Conservation (phyloP, 495 filamentous ascomycete species). For the Penicillium lividum region DNA sequence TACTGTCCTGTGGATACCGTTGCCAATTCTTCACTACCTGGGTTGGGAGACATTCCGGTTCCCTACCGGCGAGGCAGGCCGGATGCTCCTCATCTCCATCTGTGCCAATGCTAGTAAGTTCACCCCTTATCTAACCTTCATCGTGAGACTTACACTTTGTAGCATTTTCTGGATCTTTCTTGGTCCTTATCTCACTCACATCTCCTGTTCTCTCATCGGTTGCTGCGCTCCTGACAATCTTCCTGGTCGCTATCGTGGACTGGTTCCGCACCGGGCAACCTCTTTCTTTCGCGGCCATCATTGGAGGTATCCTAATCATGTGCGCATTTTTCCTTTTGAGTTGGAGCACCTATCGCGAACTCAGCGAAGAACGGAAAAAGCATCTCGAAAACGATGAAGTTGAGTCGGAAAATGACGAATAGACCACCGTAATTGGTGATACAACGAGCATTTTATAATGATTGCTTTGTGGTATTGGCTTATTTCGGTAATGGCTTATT, state of each 20-base stretch:
- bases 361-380: slow-evolving; percentile 76
- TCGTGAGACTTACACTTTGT: slow-evolving; percentile 11
- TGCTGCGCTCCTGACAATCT: slow-evolving; percentile 91
- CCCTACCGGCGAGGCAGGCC: slow-evolving; percentile 72
- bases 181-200: slow-evolving; percentile 88
- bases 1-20: slow-evolving; percentile 84
- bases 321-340: slow-evolving; percentile 80
- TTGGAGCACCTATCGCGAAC: slow-evolving; percentile 90
- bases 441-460: neutral
- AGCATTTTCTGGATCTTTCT: slow-evolving; percentile 89
- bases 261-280: slow-evolving; percentile 78
- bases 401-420: slow-evolving; percentile 48
- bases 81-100: slow-evolving; percentile 77
- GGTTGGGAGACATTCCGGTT: slow-evolving; percentile 82
- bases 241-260: slow-evolving; percentile 89
- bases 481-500: neutral
- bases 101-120: slow-evolving; percentile 76
- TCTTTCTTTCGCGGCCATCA: slow-evolving; percentile 69
- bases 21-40: slow-evolving; percentile 76
- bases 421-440: slow-evolving; percentile 11
- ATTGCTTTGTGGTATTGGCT: neutral
- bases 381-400: slow-evolving; percentile 45
- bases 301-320: slow-evolving; percentile 85
- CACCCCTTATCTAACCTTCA: neutral
- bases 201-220: slow-evolving; percentile 90